Conservation (phyloP, 225 moss, liverwort and hornwort genomes). For the Straminergon stramineum region DNA sequence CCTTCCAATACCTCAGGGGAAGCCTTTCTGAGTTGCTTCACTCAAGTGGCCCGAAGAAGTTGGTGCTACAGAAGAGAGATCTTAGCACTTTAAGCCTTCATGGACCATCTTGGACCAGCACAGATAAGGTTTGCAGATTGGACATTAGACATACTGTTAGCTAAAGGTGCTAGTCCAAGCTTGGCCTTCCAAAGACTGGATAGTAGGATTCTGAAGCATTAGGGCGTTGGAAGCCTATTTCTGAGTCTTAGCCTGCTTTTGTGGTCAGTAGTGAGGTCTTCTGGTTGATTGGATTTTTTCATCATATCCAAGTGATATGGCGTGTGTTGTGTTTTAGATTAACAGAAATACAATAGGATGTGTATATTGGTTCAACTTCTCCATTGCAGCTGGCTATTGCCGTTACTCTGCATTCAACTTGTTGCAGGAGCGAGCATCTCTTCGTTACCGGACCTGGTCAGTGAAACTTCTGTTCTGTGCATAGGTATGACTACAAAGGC, state of each 20-base stretch:
- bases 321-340: slow-evolving; percentile 55
- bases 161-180: slow-evolving; percentile 18
- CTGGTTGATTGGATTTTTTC: slow-evolving; percentile 68
- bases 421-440: slow-evolving; percentile 14
- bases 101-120: slow-evolving; percentile 9
- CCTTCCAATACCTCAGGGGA: slow-evolving; percentile 15
- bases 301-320: slow-evolving; percentile 50
- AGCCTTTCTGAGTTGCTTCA: slow-evolving; percentile 12
- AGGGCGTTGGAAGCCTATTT: slow-evolving; percentile 30
- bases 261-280: slow-evolving; percentile 52
- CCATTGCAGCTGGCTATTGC: slow-evolving; percentile 34
- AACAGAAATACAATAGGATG: slow-evolving; percentile 36
- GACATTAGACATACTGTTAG: slow-evolving; percentile 20
- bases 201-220: slow-evolving; percentile 33
- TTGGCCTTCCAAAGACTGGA: slow-evolving; percentile 15
- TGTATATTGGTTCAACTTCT: slow-evolving; percentile 49
- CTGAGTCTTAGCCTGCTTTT: slow-evolving; percentile 34
- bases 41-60: slow-evolving; percentile 20
- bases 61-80: slow-evolving; percentile 22
- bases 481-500: slow-evolving; percentile 11
- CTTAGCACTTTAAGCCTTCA: slow-evolving; percentile 18
- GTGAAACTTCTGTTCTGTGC: slow-evolving; percentile 15
- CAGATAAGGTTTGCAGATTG: slow-evolving; percentile 28
- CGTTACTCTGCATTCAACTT: slow-evolving; percentile 18
- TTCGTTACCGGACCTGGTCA: slow-evolving; percentile 1